These are phyloP conservation scores for Favolaschia claudopus DNA, from an alignment of 768 basidiomycete species.

Conservation along the genomic window DNA sequence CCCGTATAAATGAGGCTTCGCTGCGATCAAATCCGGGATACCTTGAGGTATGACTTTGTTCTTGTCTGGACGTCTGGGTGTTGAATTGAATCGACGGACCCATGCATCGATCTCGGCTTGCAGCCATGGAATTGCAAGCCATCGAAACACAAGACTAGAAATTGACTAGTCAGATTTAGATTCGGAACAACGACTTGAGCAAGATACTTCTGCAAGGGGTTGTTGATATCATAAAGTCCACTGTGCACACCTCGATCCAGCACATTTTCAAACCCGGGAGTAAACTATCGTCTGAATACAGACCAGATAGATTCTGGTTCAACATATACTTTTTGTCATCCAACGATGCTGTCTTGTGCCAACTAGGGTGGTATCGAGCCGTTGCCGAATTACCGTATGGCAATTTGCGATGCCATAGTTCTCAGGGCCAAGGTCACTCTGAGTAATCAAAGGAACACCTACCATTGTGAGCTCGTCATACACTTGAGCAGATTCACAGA, in stretches of 20 bases:
- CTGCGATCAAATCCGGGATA: conserved; percentile 41
- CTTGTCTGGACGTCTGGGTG: conserved; percentile 28
- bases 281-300: no score
- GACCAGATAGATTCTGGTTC: conserved; percentile 52
- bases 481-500: conserved; percentile 5
- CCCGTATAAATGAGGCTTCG: conserved; percentile 35
- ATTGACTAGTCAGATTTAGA: no score
- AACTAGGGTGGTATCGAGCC: conserved; percentile 44
- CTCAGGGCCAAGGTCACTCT: conserved; percentile 52
- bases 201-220: no score
- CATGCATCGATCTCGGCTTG: conserved; percentile 47
- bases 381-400: conserved; percentile 48
- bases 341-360: conserved; percentile 52
- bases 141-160: conserved; percentile 49
- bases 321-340: conserved; percentile 43
- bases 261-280: no score
- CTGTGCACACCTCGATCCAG: no score
- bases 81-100: conserved; percentile 29
- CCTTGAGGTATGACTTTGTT: conserved; percentile 50
- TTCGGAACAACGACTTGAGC: no score
- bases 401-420: conserved; percentile 55
- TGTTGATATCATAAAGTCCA: no score
- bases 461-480: no score
- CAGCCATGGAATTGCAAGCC: conserved; percentile 49
- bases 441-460: conserved; percentile 50